These are phyloP conservation scores for Pyrenula aspistea DNA, from an alignment of 495 filamentous ascomycete genomes.

Conservation along the genomic window DNA sequence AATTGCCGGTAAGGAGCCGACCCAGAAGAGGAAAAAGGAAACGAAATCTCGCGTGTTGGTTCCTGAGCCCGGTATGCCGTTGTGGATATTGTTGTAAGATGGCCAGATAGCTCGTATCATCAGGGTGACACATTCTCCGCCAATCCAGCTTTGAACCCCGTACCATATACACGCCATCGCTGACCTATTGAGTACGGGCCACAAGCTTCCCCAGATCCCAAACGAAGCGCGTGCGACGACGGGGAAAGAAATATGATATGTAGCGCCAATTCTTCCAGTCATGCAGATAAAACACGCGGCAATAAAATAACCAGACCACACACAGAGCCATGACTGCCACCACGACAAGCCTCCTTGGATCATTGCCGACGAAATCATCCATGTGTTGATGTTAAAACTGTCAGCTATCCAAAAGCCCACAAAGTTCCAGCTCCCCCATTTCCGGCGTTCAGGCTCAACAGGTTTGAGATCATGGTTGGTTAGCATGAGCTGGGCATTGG, in stretches of 20 bases:
- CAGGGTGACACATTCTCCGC: conserved; percentile 64
- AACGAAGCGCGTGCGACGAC: conserved; percentile 66
- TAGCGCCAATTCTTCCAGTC: conserved; percentile 80
- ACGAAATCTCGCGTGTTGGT: conserved; percentile 65
- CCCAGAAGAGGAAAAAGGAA: conserved; percentile 80
- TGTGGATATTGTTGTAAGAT: conserved; percentile 50
- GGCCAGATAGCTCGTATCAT: conserved; percentile 82
- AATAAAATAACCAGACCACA: conserved; percentile 74
- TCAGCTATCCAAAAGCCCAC: conserved; percentile 89
- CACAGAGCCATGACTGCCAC: conserved; percentile 93
- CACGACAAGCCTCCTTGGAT: conserved; percentile 72
- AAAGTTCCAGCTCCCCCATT: conserved; percentile 86
- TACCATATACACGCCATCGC: conserved; percentile 86
- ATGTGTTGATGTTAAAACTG: conserved; percentile 95
- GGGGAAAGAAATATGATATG: conserved; percentile 81
- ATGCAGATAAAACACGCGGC: conserved; percentile 61
- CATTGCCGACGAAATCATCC: conserved; percentile 88
- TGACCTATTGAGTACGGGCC: conserved; percentile 84
- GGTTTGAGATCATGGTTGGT: conserved; percentile 84
- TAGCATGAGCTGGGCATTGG: conserved; percentile 78
- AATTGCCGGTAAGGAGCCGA: conserved; percentile 66
- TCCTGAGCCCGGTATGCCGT: conserved; percentile 55
- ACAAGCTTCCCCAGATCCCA: conserved; percentile 78
- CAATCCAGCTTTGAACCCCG: conserved; percentile 78
- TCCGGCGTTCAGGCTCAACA: conserved; percentile 70